These are phyloP conservation scores for Lactuca saligna DNA, from an alignment of 129 eudicot species.

Conservation along the genomic window DNA sequence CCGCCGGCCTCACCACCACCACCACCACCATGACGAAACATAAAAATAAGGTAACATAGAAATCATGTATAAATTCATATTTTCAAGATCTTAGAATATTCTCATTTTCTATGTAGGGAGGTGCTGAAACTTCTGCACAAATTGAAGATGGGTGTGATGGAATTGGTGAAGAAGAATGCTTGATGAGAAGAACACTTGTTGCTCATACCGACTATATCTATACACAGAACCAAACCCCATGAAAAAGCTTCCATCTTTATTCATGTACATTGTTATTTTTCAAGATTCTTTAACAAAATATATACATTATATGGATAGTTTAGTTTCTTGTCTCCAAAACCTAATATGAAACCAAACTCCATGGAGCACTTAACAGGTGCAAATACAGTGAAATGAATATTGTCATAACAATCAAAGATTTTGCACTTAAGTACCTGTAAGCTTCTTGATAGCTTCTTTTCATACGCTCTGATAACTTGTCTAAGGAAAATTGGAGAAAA, in stretches of 20 bases:
- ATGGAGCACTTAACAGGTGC: slow-evolving; percentile 56
- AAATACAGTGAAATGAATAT: slow-evolving; percentile 67
- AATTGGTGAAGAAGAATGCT: slow-evolving; percentile 43
- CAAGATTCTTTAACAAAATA: slow-evolving; percentile 21
- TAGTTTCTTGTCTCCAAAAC: neutral
- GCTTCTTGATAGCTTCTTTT: slow-evolving; percentile 52
- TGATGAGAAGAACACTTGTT: slow-evolving; percentile 49
- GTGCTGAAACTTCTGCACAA: slow-evolving; percentile 13
- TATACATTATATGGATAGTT: neutral
- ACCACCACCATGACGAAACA: slow-evolving; percentile 7
- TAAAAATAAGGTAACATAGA: slow-evolving; percentile 31
- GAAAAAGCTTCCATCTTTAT: slow-evolving; percentile 34
- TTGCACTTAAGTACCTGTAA: slow-evolving; percentile 45
- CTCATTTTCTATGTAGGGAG: slow-evolving; percentile 18
- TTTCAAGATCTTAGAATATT: neutral
- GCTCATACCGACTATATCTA: slow-evolving; percentile 64
- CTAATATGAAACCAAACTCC: slow-evolving; percentile 52
- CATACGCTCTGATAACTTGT: slow-evolving; percentile 35
- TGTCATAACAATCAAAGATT: slow-evolving; percentile 51
- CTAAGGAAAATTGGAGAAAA: slow-evolving; percentile 45
- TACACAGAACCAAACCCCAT: slow-evolving; percentile 46
- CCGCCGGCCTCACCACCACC: slow-evolving; percentile 32
- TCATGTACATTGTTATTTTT: slow-evolving; percentile 21
- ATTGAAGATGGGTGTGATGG: slow-evolving; percentile 40
- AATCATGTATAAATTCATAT: neutral